phyloP scores from a whole-genome alignment of 2,329 filamentous ascomycete species.

The Exophiala mesophila region DNA sequence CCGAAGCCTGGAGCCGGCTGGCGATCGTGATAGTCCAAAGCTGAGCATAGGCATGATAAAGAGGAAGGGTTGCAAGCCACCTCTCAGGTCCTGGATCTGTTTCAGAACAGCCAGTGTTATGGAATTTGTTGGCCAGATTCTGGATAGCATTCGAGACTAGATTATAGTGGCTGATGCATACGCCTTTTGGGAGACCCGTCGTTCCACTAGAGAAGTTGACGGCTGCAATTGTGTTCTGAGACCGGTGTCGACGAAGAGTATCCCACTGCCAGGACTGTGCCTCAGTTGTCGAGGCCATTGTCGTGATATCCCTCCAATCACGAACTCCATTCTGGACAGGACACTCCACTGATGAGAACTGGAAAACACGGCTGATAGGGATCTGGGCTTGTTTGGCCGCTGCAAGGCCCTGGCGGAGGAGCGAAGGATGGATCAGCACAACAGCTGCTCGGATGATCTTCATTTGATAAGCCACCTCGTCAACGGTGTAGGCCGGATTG shows the following conservation, averaged over 20 bases:
- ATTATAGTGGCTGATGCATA: conserved; percentile 48
- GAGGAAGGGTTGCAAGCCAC: conserved; percentile 44
- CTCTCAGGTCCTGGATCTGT: conserved; percentile 30
- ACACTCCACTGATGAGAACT: conserved; percentile 26
- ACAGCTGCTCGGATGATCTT: conserved; percentile 48
- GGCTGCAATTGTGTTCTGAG: conserved; percentile 43
- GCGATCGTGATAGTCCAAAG: conserved; percentile 51
- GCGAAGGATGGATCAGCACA: conserved; percentile 46
- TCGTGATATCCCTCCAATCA: conserved; percentile 27
- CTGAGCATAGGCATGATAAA: conserved; percentile 45
- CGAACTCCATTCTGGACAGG: conserved; percentile 32
- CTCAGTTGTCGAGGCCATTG: conserved; percentile 43
- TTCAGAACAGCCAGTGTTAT: conserved; percentile 46
- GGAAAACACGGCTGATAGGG: conserved; percentile 22
- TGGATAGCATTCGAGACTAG: conserved; percentile 52
- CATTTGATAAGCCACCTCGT: conserved; percentile 51
- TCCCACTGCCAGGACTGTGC: conserved; percentile 38
- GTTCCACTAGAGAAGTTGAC: conserved; percentile 52
- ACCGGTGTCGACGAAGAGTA: conserved; percentile 15
- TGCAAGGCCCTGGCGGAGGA: conserved; percentile 41
- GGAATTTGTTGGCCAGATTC: conserved; percentile 60
- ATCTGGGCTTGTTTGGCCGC: conserved; percentile 25
- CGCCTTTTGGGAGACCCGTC: conserved; percentile 50
- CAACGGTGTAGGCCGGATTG: conserved; percentile 49
- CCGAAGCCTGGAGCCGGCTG: conserved; percentile 56